phyloP scores from a whole-genome alignment of 2,329 filamentous ascomycete genomes.

The Colletotrichum sojae region DNA sequence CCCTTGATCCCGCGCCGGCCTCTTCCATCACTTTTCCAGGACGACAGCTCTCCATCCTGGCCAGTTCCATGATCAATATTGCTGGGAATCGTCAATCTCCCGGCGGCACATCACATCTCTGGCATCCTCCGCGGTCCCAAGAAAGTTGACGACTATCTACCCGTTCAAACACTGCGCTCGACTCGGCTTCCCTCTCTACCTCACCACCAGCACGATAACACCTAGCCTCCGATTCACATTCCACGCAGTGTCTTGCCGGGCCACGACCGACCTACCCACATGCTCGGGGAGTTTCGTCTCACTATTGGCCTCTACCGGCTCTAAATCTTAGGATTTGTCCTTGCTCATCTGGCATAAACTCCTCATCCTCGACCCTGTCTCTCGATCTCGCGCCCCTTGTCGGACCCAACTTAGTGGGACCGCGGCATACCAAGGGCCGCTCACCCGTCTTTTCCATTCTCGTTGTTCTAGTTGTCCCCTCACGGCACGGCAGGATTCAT shows the following conservation, averaged over 20 bases:
- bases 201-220: constrained; percentile 16
- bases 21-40: constrained; percentile 28
- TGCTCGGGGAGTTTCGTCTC: constrained; percentile 26
- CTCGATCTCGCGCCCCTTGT: constrained; percentile 29
- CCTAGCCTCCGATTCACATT: constrained; percentile 11
- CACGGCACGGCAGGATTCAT: constrained; percentile 7
- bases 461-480: not conserved
- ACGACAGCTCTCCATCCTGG: constrained; percentile 17
- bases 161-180: constrained; percentile 2
- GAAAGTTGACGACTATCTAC: not conserved
- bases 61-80: constrained; percentile 15
- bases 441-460: not conserved
- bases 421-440: constrained; percentile 25
- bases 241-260: constrained; percentile 17
- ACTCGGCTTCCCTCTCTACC: not conserved
- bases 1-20: constrained; percentile 35
- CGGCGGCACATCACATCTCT: not conserved
- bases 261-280: constrained; percentile 20
- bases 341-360: constrained; percentile 19
- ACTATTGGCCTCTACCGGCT: constrained; percentile 8
- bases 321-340: constrained; percentile 26
- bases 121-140: not conserved
- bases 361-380: constrained; percentile 19
- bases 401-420: constrained; percentile 30
- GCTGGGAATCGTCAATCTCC: constrained; percentile 8